Conservation (phyloP, 495 filamentous ascomycete genomes). For the Neurospora hispaniola region DNA sequence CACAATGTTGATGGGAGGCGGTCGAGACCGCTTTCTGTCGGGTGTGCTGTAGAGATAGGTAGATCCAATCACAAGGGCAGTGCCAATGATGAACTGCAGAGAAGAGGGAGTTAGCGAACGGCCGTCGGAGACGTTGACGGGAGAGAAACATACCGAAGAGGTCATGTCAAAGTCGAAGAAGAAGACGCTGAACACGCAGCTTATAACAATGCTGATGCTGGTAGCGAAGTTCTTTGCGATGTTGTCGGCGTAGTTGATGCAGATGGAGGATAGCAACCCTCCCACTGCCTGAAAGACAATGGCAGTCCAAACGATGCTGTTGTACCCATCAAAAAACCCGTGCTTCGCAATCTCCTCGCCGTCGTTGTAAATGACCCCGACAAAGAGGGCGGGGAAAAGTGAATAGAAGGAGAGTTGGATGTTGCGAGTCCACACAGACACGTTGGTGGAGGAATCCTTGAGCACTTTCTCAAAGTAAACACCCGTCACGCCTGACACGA, state of each 20-base stretch:
- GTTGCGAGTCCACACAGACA: conserved; percentile 84
- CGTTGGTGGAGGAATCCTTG: conserved; percentile 60
- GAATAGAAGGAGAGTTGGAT: conserved; percentile 90
- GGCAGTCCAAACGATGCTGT: conserved; percentile 78
- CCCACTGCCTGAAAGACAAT: conserved; percentile 74
- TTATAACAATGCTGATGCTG: conserved; percentile 78
- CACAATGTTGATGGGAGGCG: conserved; percentile 65
- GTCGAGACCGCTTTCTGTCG: conserved; percentile 44
- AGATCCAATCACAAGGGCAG: conserved; percentile 61
- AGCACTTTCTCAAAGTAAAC: conserved; percentile 94
- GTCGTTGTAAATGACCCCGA: conserved; percentile 79
- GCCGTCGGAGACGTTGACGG: neutral
- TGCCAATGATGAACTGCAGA: conserved; percentile 68
- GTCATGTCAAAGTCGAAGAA: conserved; percentile 75
- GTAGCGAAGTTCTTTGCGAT: conserved; percentile 88
- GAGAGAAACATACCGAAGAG: conserved; percentile 44
- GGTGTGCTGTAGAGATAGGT: conserved; percentile 73
- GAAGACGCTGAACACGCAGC: conserved; percentile 70
- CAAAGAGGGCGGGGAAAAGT: conserved; percentile 72
- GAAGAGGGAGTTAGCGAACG: conserved; percentile 5
- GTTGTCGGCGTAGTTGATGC: conserved; percentile 78
- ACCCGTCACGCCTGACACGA: conserved; percentile 71
- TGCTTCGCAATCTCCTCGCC: conserved; percentile 70
- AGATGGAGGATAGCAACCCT: conserved; percentile 72
- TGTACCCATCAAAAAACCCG: conserved; percentile 92